Evolutionary conservation across 495 filamentous ascomycete genomes (phyloP).

Genomic region (Sabuloglossum arenarium): DNA sequence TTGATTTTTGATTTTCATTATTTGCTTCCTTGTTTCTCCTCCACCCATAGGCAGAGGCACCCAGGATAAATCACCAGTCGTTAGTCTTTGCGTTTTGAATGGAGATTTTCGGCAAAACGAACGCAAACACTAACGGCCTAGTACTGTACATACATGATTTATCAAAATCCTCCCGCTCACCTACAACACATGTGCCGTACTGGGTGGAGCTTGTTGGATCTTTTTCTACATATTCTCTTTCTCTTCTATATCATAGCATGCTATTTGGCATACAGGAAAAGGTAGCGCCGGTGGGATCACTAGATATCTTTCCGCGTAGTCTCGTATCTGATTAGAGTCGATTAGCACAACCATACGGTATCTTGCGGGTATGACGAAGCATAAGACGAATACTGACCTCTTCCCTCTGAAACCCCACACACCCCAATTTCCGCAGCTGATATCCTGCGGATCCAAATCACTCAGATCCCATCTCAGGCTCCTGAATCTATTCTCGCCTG

Average conservation of each 20-base stretch:
- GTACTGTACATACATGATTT: too few relatives aligned
- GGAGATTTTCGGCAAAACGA: too few relatives aligned
- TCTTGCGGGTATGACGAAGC: slow-evolving; percentile 13
- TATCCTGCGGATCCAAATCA: slow-evolving; percentile 81
- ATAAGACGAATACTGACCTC: slow-evolving; percentile 37
- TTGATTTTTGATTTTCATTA: too few relatives aligned
- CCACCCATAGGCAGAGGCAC: too few relatives aligned
- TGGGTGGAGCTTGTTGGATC: too few relatives aligned
- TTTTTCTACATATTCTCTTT: not conserved
- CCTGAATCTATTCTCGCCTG: slow-evolving; percentile 83
- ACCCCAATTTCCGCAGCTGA: slow-evolving; percentile 92
- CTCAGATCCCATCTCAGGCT: slow-evolving; percentile 96
- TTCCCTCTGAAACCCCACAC: slow-evolving; percentile 94
- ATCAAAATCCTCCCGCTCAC: too few relatives aligned
- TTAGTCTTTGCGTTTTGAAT: too few relatives aligned
- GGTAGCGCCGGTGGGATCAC: not conserved
- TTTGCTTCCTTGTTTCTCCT: too few relatives aligned
- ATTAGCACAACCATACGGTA: not conserved
- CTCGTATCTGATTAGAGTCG: slow-evolving; percentile 29
- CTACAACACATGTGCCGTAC: too few relatives aligned
- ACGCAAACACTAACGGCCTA: too few relatives aligned
- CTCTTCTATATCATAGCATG: too few relatives aligned
- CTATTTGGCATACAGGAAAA: not conserved
- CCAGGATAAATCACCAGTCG: too few relatives aligned
- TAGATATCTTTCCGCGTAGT: slow-evolving; percentile 30